Percentiles rank a stretch among this genome's conserved stretches.
Evolutionary conservation across 2,329 filamentous ascomycete genomes (phyloP).

Genomic region (Scytalidium lignicola): DNA sequence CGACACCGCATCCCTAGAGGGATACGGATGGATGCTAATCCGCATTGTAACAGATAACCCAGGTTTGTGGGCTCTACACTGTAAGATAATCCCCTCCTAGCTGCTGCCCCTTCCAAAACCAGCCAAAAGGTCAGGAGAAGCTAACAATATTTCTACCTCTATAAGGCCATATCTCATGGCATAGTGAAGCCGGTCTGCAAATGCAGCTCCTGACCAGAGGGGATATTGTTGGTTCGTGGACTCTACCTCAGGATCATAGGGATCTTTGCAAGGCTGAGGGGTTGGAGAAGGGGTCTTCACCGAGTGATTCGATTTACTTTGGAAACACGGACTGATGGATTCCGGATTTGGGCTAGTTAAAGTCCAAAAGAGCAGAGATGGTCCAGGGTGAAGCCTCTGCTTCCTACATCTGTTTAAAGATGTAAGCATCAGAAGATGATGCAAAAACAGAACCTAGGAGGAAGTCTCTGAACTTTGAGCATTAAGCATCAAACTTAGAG

Average conservation of each 20-base stretch:
- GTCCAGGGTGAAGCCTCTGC: too few relatives aligned
- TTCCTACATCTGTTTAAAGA: too few relatives aligned
- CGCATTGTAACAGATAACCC: slow-evolving; percentile 48
- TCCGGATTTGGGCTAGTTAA: too few relatives aligned
- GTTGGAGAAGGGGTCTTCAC: not conserved
- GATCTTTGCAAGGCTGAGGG: slow-evolving; percentile 1
- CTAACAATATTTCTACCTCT: too few relatives aligned
- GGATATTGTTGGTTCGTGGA: slow-evolving; percentile 17
- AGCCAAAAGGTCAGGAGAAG: too few relatives aligned
- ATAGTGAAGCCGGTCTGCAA: slow-evolving; percentile 46
- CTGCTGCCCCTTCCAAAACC: too few relatives aligned
- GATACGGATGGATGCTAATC: slow-evolving; percentile 45
- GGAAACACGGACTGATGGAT: not conserved
- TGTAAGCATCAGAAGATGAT: too few relatives aligned
- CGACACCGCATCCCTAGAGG: slow-evolving; percentile 45
- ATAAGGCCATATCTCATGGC: slow-evolving; percentile 45
- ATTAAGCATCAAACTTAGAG: too few relatives aligned
- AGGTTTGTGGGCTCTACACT: slow-evolving; percentile 51
- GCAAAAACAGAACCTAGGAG: too few relatives aligned
- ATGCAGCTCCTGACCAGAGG: slow-evolving; percentile 48
- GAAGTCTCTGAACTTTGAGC: too few relatives aligned
- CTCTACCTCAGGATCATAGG: slow-evolving; percentile 1
- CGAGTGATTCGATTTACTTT: not conserved
- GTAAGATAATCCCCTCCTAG: slow-evolving; percentile 17
- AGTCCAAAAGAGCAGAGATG: too few relatives aligned